phyloP scores from a whole-genome alignment of 768 basidiomycete genomes.

The Leccinum longicurvipes region DNA sequence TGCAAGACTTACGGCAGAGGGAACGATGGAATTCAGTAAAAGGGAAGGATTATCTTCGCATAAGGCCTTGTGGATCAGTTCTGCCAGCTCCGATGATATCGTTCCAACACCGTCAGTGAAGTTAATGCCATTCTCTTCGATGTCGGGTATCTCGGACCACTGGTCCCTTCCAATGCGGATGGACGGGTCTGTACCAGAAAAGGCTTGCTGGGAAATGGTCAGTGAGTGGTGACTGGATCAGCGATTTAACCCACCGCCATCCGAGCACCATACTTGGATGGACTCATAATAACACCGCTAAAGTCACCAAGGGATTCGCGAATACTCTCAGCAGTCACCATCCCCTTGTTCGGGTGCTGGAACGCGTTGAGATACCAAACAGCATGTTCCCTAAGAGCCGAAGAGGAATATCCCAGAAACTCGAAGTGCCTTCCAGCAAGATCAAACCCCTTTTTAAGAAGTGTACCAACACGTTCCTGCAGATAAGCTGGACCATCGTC shows the following conservation, averaged over 20 bases:
- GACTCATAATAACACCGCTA: constrained; percentile 47
- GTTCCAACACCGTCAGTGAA: constrained; percentile 84
- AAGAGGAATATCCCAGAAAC: constrained; percentile 80
- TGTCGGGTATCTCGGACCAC: constrained; percentile 63
- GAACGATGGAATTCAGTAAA: constrained; percentile 38
- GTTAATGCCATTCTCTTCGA: constrained; percentile 41
- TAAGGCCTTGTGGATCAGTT: constrained; percentile 57
- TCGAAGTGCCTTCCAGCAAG: constrained; percentile 72
- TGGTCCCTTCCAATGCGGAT: constrained; percentile 52
- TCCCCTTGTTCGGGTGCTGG: constrained; percentile 38
- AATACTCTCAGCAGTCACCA: constrained; percentile 56
- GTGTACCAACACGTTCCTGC: constrained; percentile 52
- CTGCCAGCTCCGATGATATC: constrained; percentile 56
- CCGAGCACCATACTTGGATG: constrained; percentile 82
- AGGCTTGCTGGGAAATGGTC: constrained; percentile 51
- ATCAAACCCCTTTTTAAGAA: constrained; percentile 60
- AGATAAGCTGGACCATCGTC: constrained; percentile 60
- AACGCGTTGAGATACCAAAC: constrained; percentile 83
- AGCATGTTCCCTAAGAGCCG: constrained; percentile 72
- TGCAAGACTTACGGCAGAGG: constrained; percentile 55
- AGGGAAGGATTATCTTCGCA: constrained; percentile 42
- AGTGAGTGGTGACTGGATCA: background rate
- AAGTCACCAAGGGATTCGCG: constrained; percentile 69
- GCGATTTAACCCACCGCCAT: constrained; percentile 41
- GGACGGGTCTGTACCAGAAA: constrained; percentile 77